These are phyloP conservation scores for Amoebophrya sp. DNA, from an alignment of 169 alveolate genomes.

Conservation along the genomic window DNA sequence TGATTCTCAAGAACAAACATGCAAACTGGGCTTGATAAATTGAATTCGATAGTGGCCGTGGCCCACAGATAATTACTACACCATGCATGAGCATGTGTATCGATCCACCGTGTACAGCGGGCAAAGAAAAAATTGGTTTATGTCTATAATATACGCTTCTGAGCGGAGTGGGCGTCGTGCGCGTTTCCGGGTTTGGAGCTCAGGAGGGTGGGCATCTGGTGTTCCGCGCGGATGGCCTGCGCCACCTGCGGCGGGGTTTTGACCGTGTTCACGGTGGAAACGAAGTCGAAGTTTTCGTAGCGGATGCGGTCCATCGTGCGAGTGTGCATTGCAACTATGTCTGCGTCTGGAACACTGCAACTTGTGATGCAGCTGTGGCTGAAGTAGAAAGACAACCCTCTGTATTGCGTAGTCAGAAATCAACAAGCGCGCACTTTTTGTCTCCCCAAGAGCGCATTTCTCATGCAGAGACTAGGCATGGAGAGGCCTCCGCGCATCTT, in stretches of 20 bases:
- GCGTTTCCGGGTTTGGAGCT: neutral
- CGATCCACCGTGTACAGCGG: neutral
- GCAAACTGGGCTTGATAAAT: neutral
- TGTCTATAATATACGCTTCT: neutral
- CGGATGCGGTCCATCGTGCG: constrained; percentile 2
- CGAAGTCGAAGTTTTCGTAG: constrained; percentile 8
- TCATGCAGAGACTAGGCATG: too few relatives aligned
- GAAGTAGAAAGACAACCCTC: too few relatives aligned
- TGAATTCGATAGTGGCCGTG: neutral
- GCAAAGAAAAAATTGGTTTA: neutral
- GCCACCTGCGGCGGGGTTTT: neutral
- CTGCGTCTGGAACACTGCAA: too few relatives aligned
- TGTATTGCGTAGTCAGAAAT: too few relatives aligned
- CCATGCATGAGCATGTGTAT: neutral
- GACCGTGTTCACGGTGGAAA: too few relatives aligned
- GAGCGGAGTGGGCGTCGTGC: neutral
- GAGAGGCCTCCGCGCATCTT: too few relatives aligned
- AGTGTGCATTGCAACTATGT: too few relatives aligned
- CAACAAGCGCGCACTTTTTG: too few relatives aligned
- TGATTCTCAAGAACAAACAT: neutral
- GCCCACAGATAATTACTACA: neutral
- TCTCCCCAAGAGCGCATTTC: too few relatives aligned
- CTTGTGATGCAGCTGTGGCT: too few relatives aligned
- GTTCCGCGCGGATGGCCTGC: neutral
- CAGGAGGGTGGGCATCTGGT: neutral